Evolutionary conservation across 73 alveolate species (phyloP).

Genomic region (Paramecium tetraurelia): DNA sequence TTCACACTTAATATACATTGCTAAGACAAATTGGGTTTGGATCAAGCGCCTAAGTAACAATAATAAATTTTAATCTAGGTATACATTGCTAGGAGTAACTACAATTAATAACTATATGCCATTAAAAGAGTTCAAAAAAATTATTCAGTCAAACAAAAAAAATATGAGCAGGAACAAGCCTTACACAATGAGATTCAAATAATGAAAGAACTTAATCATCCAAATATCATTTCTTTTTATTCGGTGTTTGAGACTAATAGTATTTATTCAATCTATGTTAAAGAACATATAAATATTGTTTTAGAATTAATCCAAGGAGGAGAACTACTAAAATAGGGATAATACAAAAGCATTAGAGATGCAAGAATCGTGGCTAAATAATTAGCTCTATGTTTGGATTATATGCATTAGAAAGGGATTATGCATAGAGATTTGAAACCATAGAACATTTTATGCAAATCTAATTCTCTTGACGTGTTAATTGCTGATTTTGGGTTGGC

Average conservation of each 20-base stretch:
- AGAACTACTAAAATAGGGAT: background rate
- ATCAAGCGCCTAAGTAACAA: background rate
- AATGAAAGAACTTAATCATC: conserved; percentile 23
- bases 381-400: conserved; percentile 18
- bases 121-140: background rate
- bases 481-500: conserved; percentile 44
- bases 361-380: background rate
- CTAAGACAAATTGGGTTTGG: conserved; percentile 1
- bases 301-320: conserved; percentile 28
- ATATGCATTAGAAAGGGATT: conserved; percentile 51
- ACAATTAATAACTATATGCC: background rate
- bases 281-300: conserved; percentile 19
- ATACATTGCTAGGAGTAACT: background rate
- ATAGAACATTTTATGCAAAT: conserved; percentile 57
- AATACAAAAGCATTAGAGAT: conserved; percentile 30
- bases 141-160: background rate
- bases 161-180: background rate
- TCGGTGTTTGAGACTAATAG: conserved; percentile 17
- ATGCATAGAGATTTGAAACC: conserved; percentile 73
- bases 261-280: background rate
- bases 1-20: background rate
- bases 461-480: background rate
- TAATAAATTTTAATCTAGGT: background rate
- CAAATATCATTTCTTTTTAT: background rate
- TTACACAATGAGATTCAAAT: background rate